phyloP scores from a whole-genome alignment of 768 basidiomycete genomes.

The Fibroporia radiculosa region DNA sequence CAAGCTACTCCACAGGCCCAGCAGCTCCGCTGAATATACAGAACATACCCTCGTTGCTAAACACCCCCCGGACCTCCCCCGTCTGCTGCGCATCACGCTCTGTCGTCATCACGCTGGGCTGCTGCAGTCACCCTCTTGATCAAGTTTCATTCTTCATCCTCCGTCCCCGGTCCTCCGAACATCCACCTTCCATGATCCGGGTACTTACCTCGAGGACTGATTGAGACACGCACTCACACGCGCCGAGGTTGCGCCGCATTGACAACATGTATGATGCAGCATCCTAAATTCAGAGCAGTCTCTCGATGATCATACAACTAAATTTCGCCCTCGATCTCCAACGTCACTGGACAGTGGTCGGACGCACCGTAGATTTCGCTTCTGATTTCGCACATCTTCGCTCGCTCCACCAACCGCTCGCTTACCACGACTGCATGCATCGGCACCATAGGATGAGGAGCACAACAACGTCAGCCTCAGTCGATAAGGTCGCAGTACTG shows the following conservation, averaged over 20 bases:
- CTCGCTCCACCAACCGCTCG: conserved; percentile 53
- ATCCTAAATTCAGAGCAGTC: background rate
- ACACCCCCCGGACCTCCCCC: background rate
- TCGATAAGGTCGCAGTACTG: background rate
- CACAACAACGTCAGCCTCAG: too few relatives aligned
- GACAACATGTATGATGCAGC: too few relatives aligned
- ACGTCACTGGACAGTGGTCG: conserved; percentile 74
- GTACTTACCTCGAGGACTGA: background rate
- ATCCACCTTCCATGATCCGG: background rate
- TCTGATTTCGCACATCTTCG: conserved; percentile 80
- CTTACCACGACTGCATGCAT: conserved; percentile 58
- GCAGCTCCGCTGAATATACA: too few relatives aligned
- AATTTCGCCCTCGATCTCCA: conserved; percentile 56
- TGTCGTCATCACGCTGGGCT: background rate
- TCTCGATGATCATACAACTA: too few relatives aligned
- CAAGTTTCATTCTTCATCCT: background rate
- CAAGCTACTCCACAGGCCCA: background rate
- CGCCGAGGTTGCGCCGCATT: background rate
- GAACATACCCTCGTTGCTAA: background rate
- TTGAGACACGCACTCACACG: background rate
- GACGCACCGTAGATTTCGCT: conserved; percentile 83
- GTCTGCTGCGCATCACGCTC: background rate
- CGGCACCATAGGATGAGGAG: background rate
- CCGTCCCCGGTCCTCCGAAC: background rate
- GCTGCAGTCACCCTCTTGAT: background rate